Percentiles rank a stretch among this genome's conserved stretches.
Evolutionary conservation across 169 alveolate genomes (phyloP).

Genomic region (Plasmodium yoelii): DNA sequence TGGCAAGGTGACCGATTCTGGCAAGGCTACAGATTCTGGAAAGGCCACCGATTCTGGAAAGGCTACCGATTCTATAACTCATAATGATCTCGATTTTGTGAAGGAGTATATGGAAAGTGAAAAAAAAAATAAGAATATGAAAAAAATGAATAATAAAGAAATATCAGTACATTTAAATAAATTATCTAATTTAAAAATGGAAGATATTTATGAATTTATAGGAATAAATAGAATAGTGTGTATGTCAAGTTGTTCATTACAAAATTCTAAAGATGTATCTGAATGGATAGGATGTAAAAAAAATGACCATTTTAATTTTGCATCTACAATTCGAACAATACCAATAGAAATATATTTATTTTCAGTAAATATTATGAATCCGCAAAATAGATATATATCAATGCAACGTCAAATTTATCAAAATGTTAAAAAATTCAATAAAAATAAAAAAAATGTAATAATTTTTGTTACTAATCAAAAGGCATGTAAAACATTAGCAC

Average conservation of each 20-base stretch:
- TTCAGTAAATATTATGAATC: slow-evolving; percentile 74
- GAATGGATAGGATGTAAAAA: slow-evolving; percentile 92
- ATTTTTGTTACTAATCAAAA: slow-evolving; percentile 96
- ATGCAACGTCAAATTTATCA: slow-evolving; percentile 77
- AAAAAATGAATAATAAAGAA: background rate
- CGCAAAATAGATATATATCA: slow-evolving; percentile 65
- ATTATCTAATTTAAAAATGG: slow-evolving; percentile 20
- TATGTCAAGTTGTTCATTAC: slow-evolving; percentile 72
- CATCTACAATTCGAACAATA: slow-evolving; percentile 88
- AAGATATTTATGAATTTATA: slow-evolving; percentile 14
- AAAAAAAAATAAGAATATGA: background rate
- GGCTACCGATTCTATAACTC: background rate
- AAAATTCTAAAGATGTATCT: slow-evolving; percentile 88
- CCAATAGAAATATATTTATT: slow-evolving; percentile 84
- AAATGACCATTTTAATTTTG: slow-evolving; percentile 83
- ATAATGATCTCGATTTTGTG: background rate
- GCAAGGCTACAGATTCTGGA: too few relatives aligned
- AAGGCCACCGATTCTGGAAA: too few relatives aligned
- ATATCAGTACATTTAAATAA: slow-evolving; percentile 1
- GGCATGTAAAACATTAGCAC: slow-evolving; percentile 94
- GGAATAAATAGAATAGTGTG: slow-evolving; percentile 64
- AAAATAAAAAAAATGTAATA: slow-evolving; percentile 85
- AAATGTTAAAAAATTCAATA: slow-evolving; percentile 70
- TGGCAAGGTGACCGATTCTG: too few relatives aligned
- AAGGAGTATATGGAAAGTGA: slow-evolving; percentile 3